These are phyloP conservation scores for Euphorbia corollata DNA, from an alignment of 441 rosid species.

Conservation along the genomic window DNA sequence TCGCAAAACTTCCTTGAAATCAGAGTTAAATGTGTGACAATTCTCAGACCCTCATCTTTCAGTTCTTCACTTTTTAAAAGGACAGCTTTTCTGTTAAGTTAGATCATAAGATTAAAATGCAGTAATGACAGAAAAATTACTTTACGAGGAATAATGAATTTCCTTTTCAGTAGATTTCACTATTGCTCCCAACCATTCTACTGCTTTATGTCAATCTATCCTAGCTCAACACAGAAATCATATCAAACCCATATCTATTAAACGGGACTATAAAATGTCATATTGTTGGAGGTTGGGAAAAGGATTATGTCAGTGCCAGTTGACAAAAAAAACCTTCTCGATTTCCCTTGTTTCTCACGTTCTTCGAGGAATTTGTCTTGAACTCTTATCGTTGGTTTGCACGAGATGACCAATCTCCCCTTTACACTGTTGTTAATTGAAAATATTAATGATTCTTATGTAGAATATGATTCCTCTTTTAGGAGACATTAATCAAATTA, in stretches of 20 bases:
- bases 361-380: too few relatives aligned
- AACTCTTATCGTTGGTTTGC: not conserved
- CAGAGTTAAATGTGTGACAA: not conserved
- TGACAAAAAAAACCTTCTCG: not conserved
- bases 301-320: not conserved
- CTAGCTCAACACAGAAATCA: not conserved
- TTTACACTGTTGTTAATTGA: not conserved
- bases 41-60: not conserved
- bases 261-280: not conserved
- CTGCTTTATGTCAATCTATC: not conserved
- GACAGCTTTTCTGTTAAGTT: not conserved
- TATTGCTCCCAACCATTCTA: not conserved
- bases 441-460: not conserved
- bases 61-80: not conserved
- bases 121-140: not conserved
- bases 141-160: not conserved
- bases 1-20: not conserved
- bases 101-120: not conserved
- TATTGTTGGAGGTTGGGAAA: not conserved
- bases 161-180: not conserved
- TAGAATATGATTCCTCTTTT: not conserved
- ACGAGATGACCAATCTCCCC: not conserved
- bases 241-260: not conserved
- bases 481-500: not conserved
- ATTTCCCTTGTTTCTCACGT: too few relatives aligned